Percentiles rank a stretch among this genome's conserved stretches.
These are phyloP conservation scores for Ophidiomyces ophidiicola DNA, from an alignment of 2,329 filamentous ascomycete species.

Conservation along the genomic window DNA sequence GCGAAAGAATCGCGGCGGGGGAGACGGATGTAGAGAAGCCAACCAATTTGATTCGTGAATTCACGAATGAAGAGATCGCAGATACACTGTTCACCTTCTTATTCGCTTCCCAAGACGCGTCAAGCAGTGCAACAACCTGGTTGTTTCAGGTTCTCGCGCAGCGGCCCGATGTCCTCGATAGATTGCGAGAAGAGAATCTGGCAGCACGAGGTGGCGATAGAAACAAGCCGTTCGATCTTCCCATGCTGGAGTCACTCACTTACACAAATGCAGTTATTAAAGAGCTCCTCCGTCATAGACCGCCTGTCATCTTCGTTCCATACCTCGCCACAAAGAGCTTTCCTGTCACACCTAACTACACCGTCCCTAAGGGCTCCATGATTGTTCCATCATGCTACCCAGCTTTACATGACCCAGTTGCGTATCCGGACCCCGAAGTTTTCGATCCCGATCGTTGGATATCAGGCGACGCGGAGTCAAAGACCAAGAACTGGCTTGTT, in stretches of 20 bases:
- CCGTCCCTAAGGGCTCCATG: constrained; percentile 91
- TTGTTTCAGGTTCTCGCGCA: constrained; percentile 89
- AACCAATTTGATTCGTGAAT: constrained; percentile 65
- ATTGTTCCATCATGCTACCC: constrained; percentile 83
- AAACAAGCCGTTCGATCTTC: constrained; percentile 59
- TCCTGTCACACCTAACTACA: constrained; percentile 74
- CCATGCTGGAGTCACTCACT: constrained; percentile 73
- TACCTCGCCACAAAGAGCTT: constrained; percentile 91
- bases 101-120: constrained; percentile 93
- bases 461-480: constrained; percentile 72
- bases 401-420: constrained; percentile 79
- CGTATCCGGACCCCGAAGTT: constrained; percentile 75
- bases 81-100: constrained; percentile 92
- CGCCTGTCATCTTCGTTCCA: constrained; percentile 91
- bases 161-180: constrained; percentile 76
- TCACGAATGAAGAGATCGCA: constrained; percentile 79
- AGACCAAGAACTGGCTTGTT: constrained; percentile 91
- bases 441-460: constrained; percentile 91
- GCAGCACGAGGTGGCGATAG: constrained; percentile 61
- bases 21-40: constrained; percentile 63
- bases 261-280: constrained; percentile 88
- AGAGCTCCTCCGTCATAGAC: constrained; percentile 82
- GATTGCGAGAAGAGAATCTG: constrained; percentile 81
- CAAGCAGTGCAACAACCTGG: constrained; percentile 85
- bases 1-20: constrained; percentile 62